These are phyloP conservation scores for Coriaria nepalensis DNA, from an alignment of 306 rosid species.

Conservation along the genomic window DNA sequence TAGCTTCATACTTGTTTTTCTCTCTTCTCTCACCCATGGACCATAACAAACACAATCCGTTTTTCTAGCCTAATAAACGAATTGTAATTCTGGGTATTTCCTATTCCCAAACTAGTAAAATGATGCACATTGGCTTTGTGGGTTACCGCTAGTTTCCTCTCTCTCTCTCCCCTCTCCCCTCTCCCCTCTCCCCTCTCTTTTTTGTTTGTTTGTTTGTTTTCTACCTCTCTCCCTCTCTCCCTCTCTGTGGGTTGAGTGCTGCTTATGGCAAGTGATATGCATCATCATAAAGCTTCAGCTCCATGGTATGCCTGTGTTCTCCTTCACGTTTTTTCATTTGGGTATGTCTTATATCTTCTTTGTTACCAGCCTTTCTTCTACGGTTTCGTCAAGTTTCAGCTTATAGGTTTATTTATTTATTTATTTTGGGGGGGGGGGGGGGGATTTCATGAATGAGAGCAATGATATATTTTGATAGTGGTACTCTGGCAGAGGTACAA, in stretches of 20 bases:
- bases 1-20: too few relatives aligned
- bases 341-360: conserved; percentile 5
- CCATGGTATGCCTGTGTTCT: conserved; percentile 30
- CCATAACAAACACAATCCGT: too few relatives aligned
- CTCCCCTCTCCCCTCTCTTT: not conserved
- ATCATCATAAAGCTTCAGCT: conserved; percentile 12
- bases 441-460: too few relatives aligned
- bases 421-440: conserved; percentile 12
- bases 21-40: too few relatives aligned
- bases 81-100: too few relatives aligned
- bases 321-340: conserved; percentile 14
- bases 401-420: conserved; percentile 4
- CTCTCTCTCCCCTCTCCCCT: not conserved
- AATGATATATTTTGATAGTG: too few relatives aligned
- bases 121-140: too few relatives aligned
- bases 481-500: too few relatives aligned
- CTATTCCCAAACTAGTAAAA: too few relatives aligned
- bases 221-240: conserved; percentile 2
- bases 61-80: too few relatives aligned
- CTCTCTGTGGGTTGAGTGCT: conserved; percentile 1
- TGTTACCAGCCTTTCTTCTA: not conserved
- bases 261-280: conserved; percentile 27
- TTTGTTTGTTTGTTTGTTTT: not conserved
- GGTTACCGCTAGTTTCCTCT: too few relatives aligned
- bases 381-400: conserved; percentile 1